phyloP scores from a whole-genome alignment of 192 early-diverging fungal genomes.

The Backusella circina region DNA sequence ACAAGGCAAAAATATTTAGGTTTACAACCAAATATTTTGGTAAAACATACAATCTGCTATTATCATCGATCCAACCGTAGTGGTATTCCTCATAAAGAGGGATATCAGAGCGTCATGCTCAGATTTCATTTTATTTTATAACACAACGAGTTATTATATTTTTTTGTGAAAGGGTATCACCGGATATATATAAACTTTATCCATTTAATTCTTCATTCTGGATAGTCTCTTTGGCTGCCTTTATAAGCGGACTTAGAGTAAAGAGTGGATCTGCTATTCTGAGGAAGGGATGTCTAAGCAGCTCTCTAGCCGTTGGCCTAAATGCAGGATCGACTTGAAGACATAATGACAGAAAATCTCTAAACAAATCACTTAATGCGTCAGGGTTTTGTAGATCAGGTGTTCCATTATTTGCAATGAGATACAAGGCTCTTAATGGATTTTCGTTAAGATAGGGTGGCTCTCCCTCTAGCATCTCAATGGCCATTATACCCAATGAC shows the following conservation, averaged over 20 bases:
- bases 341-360: constrained; percentile 76
- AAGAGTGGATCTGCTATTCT: constrained; percentile 77
- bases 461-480: constrained; percentile 97
- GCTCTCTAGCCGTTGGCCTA: constrained; percentile 74
- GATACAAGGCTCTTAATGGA: constrained; percentile 84
- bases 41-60: too few relatives aligned
- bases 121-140: not conserved
- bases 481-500: constrained; percentile 96
- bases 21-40: not conserved
- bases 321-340: constrained; percentile 83
- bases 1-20: too few relatives aligned
- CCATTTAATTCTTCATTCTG: not conserved
- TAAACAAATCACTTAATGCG: constrained; percentile 66
- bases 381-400: constrained; percentile 89
- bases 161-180: not conserved
- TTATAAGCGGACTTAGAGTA: constrained; percentile 78
- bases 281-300: constrained; percentile 86
- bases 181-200: not conserved
- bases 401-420: constrained; percentile 96
- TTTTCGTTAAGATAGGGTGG: constrained; percentile 96
- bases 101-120: not conserved
- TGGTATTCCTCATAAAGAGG: not conserved
- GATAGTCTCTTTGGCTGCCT: constrained; percentile 11
- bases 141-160: not conserved
- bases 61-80: not conserved